Conservation (phyloP, 768 basidiomycete species). For the Paxillus ammoniavirescens region DNA sequence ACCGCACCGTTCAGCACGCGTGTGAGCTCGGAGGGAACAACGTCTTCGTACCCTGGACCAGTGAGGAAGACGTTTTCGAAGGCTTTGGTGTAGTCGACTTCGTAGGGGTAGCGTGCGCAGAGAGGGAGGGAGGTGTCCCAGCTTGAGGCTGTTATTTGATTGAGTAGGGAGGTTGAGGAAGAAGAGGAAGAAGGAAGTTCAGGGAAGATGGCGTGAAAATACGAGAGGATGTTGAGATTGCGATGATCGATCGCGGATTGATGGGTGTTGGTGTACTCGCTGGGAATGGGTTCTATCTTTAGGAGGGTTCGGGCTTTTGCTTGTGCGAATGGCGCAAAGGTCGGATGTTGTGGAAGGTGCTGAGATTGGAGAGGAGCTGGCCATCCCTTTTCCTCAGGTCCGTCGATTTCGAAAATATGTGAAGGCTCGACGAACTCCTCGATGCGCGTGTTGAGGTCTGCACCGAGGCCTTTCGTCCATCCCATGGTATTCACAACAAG, state of each 20-base stretch:
- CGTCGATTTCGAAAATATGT: conserved; percentile 23
- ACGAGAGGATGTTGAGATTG: conserved; percentile 67
- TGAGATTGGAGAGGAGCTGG: conserved; percentile 6
- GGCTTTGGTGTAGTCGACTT: conserved; percentile 55
- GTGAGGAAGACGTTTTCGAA: conserved; percentile 65
- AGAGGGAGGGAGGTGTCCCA: conserved; percentile 77
- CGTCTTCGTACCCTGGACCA: conserved; percentile 78
- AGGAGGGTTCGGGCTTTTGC: neutral
- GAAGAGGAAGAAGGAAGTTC: conserved; percentile 24
- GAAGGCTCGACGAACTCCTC: conserved; percentile 63
- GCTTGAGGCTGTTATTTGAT: conserved; percentile 36
- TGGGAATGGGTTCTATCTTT: conserved; percentile 45
- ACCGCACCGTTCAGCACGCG: conserved; percentile 78
- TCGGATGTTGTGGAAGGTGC: conserved; percentile 3
- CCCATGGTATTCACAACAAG: conserved; percentile 96
- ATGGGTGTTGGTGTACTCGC: conserved; percentile 25
- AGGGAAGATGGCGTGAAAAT: conserved; percentile 60
- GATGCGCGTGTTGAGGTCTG: conserved; percentile 70
- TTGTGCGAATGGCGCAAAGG: neutral
- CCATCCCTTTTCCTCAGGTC: conserved; percentile 23
- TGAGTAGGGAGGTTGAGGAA: conserved; percentile 18
- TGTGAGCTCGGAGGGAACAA: conserved; percentile 64
- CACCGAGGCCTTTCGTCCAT: conserved; percentile 93
- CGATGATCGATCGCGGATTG: conserved; percentile 65
- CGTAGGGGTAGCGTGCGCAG: conserved; percentile 67